These are phyloP conservation scores for Closterium sp. DNA, from an alignment of 139 green algal species.

Conservation along the genomic window DNA sequence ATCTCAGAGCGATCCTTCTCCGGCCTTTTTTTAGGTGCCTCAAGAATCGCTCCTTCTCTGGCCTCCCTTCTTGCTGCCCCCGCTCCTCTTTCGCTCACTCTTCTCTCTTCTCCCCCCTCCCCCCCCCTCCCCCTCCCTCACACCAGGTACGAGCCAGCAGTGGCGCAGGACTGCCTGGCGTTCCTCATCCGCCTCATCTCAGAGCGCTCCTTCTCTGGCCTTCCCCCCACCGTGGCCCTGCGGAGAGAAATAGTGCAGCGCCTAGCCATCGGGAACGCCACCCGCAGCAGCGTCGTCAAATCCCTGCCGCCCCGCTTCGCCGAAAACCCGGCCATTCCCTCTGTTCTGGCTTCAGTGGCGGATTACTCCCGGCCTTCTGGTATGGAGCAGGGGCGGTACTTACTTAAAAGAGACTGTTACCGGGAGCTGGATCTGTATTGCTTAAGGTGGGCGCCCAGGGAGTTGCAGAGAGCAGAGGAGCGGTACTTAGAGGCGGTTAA, in stretches of 20 bases:
- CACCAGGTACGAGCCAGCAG: constrained; percentile 30
- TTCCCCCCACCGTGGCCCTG: not conserved
- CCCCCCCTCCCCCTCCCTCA: not conserved
- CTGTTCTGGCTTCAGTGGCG: constrained; percentile 14
- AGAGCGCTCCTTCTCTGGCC: constrained; percentile 40
- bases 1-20: too few species aligned
- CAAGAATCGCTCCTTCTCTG: too few species aligned
- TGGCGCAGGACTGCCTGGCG: constrained; percentile 34
- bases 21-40: too few species aligned
- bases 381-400: constrained; percentile 49
- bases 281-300: constrained; percentile 29
- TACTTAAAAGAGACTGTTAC: constrained; percentile 47
- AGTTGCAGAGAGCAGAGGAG: constrained; percentile 49
- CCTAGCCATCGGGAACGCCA: constrained; percentile 36
- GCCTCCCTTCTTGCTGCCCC: not conserved
- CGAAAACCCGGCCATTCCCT: not conserved
- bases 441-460: constrained; percentile 22
- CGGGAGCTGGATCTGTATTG: constrained; percentile 47
- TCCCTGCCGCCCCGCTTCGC: constrained; percentile 35
- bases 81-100: not conserved
- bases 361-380: constrained; percentile 40
- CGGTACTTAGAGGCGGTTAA: constrained; percentile 22
- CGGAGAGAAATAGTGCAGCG: constrained; percentile 50
- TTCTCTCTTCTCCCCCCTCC: not conserved
- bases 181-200: constrained; percentile 37